A percentile compares a stretch with the other conserved stretches of the same genome.
Evolutionary conservation across 2,329 filamentous ascomycete genomes (phyloP).

Genomic region (Hypoxylon sp.): DNA sequence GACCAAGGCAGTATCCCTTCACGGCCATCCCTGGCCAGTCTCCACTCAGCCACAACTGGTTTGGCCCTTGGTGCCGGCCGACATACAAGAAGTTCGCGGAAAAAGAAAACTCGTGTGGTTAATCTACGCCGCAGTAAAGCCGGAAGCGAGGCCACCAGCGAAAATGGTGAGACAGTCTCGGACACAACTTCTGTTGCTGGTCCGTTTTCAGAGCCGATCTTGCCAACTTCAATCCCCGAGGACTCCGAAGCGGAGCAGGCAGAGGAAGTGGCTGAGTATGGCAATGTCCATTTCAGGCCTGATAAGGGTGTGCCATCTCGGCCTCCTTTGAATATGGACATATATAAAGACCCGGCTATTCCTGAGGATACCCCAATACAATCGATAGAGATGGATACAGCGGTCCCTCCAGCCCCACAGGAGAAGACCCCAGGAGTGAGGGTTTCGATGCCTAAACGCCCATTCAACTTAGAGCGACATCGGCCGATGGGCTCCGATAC

Average conservation of each 20-base stretch:
- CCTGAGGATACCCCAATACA: conserved; percentile 37
- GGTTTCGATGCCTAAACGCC: conserved; percentile 52
- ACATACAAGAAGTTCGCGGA: conserved; percentile 74
- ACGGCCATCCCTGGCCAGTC: conserved; percentile 75
- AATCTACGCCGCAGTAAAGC: conserved; percentile 79
- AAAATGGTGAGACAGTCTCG: conserved; percentile 66
- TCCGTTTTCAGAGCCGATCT: conserved; percentile 73
- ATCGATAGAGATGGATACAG: conserved; percentile 34
- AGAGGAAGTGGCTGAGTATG: conserved; percentile 49
- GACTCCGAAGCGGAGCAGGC: conserved; percentile 68
- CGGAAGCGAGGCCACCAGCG: conserved; percentile 65
- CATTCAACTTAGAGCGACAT: conserved; percentile 52
- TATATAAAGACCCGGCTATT: conserved; percentile 52
- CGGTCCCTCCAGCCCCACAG: conserved; percentile 37
- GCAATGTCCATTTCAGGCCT: conserved; percentile 61
- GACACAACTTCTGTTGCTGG: conserved; percentile 70
- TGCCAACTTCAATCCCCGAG: conserved; percentile 71
- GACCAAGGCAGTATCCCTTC: conserved; percentile 75
- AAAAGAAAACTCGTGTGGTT: conserved; percentile 87
- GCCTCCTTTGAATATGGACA: conserved; percentile 55
- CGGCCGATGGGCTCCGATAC: conserved; percentile 63
- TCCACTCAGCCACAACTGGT: conserved; percentile 73
- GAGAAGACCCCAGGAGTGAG: conserved; percentile 49
- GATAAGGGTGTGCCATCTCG: conserved; percentile 54
- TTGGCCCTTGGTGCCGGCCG: conserved; percentile 74